A percentile compares a stretch with the other conserved stretches of the same genome.
phyloP scores from a whole-genome alignment of 164 flowering plant species.

The Liriodendron chinense region DNA sequence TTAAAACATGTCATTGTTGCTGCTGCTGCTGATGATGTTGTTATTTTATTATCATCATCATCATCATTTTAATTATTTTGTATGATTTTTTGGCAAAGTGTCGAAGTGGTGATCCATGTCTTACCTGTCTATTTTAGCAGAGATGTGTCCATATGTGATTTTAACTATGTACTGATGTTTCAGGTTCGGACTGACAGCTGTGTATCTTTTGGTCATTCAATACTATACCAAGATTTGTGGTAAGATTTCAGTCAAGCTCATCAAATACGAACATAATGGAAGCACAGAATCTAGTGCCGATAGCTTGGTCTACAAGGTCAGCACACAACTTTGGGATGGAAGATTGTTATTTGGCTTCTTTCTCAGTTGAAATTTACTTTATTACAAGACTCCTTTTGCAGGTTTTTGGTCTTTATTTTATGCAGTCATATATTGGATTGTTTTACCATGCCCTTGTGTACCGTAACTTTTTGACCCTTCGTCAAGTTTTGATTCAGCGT shows the following conservation, averaged over 20 bases:
- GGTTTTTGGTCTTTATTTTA: slow-evolving; percentile 96
- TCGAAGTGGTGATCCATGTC: no score
- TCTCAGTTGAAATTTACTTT: neutral
- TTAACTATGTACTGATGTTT: slow-evolving; percentile 2
- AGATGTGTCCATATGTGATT: neutral
- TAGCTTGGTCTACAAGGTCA: slow-evolving; percentile 90
- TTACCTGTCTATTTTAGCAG: no score
- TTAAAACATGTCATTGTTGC: no score
- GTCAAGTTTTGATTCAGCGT: slow-evolving; percentile 79
- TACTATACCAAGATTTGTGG: slow-evolving; percentile 75
- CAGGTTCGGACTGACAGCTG: slow-evolving; percentile 79
- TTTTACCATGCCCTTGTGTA: slow-evolving; percentile 87
- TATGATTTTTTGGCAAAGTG: no score
- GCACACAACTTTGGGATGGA: neutral
- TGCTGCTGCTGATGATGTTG: no score
- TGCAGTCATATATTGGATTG: slow-evolving; percentile 90
- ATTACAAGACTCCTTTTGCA: slow-evolving; percentile 26
- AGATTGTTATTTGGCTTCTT: neutral
- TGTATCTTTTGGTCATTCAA: slow-evolving; percentile 69
- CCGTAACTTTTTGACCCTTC: slow-evolving; percentile 75
- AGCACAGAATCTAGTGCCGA: slow-evolving; percentile 69
- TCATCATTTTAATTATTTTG: no score
- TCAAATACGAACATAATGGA: slow-evolving; percentile 58
- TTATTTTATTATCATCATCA: no score
- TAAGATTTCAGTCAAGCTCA: slow-evolving; percentile 67